Percentiles rank a stretch among this genome's conserved stretches.
These are phyloP conservation scores for Pseudocercospora eumusae DNA, from an alignment of 2,329 filamentous ascomycete genomes.

Conservation along the genomic window DNA sequence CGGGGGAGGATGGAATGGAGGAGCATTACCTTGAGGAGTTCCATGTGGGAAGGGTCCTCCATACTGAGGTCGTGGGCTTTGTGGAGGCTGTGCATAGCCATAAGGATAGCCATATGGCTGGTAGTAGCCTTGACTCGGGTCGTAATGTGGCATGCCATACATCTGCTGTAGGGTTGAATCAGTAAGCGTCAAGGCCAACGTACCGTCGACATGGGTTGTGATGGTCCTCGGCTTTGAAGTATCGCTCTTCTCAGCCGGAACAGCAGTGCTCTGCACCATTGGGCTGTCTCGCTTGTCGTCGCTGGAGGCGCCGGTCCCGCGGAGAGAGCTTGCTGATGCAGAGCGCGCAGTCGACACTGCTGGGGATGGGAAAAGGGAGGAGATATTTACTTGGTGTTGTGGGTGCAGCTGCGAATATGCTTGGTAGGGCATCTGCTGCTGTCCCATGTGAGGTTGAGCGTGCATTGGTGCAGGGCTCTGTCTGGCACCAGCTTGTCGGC, in stretches of 20 bases:
- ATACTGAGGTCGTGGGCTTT: conserved; percentile 48
- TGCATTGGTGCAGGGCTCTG: conserved; percentile 59
- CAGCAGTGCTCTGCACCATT: conserved; percentile 18
- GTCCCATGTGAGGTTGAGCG: conserved; percentile 66
- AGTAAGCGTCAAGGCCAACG: conserved; percentile 43
- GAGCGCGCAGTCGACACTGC: conserved; percentile 20
- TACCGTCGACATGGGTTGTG: conserved; percentile 4
- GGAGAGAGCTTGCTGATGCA: conserved; percentile 23
- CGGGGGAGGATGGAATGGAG: conserved; percentile 62
- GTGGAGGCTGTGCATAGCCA: conserved; percentile 54
- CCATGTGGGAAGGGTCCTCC: conserved; percentile 54
- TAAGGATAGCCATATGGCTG: conserved; percentile 45
- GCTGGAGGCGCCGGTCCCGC: conserved; percentile 21
- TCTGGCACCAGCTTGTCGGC: conserved; percentile 52
- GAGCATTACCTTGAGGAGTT: conserved; percentile 50
- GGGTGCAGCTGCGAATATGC: conserved; percentile 59
- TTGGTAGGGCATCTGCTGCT: conserved; percentile 63
- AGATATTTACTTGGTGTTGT: conserved; percentile 62
- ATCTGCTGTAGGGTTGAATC: conserved; percentile 54
- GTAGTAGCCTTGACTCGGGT: conserved; percentile 50
- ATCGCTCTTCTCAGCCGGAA: conserved; percentile 9
- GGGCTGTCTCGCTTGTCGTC: conserved; percentile 24
- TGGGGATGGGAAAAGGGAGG: conserved; percentile 18
- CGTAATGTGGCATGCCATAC: conserved; percentile 57
- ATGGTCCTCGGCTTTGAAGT: not conserved